Conservation (phyloP, 257 asterid species). For the Nicotiana benthamiana region DNA sequence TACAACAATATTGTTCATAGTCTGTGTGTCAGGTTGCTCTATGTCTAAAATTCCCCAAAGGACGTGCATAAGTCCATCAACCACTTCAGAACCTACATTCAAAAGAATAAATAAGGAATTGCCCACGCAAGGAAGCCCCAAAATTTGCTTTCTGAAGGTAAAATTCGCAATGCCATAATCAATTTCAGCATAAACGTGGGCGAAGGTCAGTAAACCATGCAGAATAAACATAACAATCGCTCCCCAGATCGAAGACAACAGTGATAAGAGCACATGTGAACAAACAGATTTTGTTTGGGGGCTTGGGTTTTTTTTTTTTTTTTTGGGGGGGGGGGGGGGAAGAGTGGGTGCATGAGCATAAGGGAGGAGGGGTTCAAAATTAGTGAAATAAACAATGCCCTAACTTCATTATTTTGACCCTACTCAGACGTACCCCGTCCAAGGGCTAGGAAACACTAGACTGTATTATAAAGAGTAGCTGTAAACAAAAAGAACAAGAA, state of each 20-base stretch:
- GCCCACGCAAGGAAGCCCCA: background rate
- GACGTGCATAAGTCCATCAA: slow-evolving; percentile 94
- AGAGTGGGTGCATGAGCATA: background rate
- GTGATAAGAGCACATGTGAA: background rate
- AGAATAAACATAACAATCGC: background rate
- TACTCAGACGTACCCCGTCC: background rate
- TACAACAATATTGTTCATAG: slow-evolving; percentile 89
- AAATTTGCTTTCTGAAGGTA: background rate
- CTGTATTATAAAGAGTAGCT: background rate
- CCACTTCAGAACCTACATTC: slow-evolving; percentile 75
- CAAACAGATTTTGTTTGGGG: background rate
- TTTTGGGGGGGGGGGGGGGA: too few species aligned
- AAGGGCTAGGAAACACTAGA: background rate
- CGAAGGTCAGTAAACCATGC: background rate
- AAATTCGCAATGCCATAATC: background rate
- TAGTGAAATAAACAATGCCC: background rate
- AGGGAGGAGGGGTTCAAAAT: background rate
- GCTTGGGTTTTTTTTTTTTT: too few species aligned
- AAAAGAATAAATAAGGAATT: background rate
- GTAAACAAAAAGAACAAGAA: background rate
- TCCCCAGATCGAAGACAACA: background rate
- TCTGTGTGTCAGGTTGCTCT: slow-evolving; percentile 91
- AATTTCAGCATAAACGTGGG: background rate
- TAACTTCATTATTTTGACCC: background rate
- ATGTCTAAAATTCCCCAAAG: slow-evolving; percentile 96